Base-by-base conservation (phyloP, 75 land plant species). In the Pinus albicaulis region DNA sequence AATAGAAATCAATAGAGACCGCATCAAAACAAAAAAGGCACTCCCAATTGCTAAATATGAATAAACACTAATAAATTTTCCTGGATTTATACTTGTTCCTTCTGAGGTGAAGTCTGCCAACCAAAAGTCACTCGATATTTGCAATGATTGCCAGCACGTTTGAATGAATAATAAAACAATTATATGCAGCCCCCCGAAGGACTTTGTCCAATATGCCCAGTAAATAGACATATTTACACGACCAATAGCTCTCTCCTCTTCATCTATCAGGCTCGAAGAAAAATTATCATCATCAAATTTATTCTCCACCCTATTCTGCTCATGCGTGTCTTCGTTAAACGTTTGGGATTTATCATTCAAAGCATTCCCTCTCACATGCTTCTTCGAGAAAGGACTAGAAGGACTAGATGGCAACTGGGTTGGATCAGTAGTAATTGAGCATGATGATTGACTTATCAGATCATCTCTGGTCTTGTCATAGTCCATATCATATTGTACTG, bases 171-270 rank as follows among this genome's bases (percentile, higher is more conserved):
- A 11, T 5, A 84, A 56, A 22, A 81, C 58, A 15, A 80, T 57
- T 23, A 84, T 13, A n/a, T 76, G 44, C 60, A 68, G 77, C 13
- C 80, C 80, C 12, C 48, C 25, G 34, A 81, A 81, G 55, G 80
- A 84, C 63, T 73, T 85, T 17, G 84, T 82, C 58, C 78, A 79
- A 57, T 81, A 85, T 41, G 82, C 59, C 86, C 79, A 78, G 56
- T 85, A 85, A 6, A 82, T 58, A 20, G 59, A 71, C 72, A 79
- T 63, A 15, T 73, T 59, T 44, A 84, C 86, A 64, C 75, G 78
- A n/a, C 86, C 86, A 52, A 80, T 34, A 22, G 74, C 80, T 56
- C 86, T 76, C 60, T 78, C 55, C 60, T 84, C 86, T 28, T 81
- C 86, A 28, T 84, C 80, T 58, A 81, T 78, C 11, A 84, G 74